These are phyloP conservation scores for Hymenoscyphus fraxineus DNA, from an alignment of 2,329 filamentous ascomycete species.

Conservation along the genomic window DNA sequence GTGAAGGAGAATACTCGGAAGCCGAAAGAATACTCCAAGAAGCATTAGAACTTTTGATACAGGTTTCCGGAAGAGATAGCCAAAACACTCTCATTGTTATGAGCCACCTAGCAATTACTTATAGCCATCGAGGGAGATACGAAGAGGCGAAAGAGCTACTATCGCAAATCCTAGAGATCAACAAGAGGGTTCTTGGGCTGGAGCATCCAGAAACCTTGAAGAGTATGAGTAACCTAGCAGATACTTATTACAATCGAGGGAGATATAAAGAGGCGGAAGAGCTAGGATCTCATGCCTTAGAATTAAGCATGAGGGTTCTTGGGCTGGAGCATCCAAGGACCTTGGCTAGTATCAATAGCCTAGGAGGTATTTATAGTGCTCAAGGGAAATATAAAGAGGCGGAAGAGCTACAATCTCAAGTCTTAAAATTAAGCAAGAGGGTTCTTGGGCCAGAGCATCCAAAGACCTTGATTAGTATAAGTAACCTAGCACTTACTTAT, in stretches of 20 bases:
- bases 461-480: too few species aligned
- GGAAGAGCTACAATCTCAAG: too few species aligned
- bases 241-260: background rate
- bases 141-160: background rate
- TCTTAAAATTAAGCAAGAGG: too few species aligned
- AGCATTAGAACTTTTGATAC: background rate
- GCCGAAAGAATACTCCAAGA: background rate
- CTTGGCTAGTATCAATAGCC: too few species aligned
- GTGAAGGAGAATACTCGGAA: background rate
- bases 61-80: background rate
- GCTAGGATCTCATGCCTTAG: too few species aligned
- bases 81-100: background rate
- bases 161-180: background rate
- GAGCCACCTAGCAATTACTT: background rate
- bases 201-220: slow-evolving; percentile 1
- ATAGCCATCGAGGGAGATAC: background rate
- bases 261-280: background rate
- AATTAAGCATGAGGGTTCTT: too few species aligned
- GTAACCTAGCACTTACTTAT: too few species aligned
- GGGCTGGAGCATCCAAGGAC: too few species aligned
- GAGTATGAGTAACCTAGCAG: background rate
- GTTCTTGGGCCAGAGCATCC: too few species aligned
- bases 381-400: too few species aligned
- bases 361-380: too few species aligned
- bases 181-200: background rate